Conservation (phyloP, 495 filamentous ascomycete genomes). For the Penicillium desertorum region DNA sequence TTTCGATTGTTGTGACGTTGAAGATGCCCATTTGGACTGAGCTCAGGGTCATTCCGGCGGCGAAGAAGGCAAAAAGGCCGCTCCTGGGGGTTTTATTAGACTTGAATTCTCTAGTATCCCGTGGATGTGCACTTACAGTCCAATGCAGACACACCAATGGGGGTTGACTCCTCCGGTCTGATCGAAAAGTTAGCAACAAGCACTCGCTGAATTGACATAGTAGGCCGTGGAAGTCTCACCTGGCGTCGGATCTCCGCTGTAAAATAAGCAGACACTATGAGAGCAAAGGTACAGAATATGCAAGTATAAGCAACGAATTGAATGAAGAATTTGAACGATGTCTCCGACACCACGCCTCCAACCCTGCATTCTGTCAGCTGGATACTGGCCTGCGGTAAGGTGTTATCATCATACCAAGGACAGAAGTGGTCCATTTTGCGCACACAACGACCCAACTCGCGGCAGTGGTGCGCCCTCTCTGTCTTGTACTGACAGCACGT, state of each 20-base stretch:
- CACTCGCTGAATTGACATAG: neutral
- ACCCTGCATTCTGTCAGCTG: conserved; percentile 53
- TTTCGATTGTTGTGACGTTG: conserved; percentile 84
- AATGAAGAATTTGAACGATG: conserved; percentile 82
- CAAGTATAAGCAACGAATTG: conserved; percentile 75
- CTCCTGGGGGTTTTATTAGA: conserved; percentile 37
- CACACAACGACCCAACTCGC: conserved; percentile 76
- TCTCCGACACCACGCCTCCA: conserved; percentile 84
- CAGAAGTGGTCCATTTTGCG: conserved; percentile 93
- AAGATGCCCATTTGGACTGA: conserved; percentile 64
- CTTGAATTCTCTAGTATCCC: neutral
- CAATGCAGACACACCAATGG: conserved; percentile 56
- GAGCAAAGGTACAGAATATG: conserved; percentile 62
- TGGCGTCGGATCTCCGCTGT: conserved; percentile 47
- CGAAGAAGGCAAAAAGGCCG: conserved; percentile 73
- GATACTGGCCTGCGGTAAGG: neutral
- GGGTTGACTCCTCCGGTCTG: conserved; percentile 43
- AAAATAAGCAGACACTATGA: conserved; percentile 60
- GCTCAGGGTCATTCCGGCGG: conserved; percentile 67
- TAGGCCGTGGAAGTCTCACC: conserved; percentile 23
- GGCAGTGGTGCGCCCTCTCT: conserved; percentile 82
- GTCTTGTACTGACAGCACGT: conserved; percentile 79
- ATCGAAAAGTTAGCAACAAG: conserved; percentile 14
- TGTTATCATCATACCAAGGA: conserved; percentile 60
- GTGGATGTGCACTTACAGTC: conserved; percentile 46